phyloP scores from a whole-genome alignment of 176 grass and related monocot genomes.

The Musa itinerans region DNA sequence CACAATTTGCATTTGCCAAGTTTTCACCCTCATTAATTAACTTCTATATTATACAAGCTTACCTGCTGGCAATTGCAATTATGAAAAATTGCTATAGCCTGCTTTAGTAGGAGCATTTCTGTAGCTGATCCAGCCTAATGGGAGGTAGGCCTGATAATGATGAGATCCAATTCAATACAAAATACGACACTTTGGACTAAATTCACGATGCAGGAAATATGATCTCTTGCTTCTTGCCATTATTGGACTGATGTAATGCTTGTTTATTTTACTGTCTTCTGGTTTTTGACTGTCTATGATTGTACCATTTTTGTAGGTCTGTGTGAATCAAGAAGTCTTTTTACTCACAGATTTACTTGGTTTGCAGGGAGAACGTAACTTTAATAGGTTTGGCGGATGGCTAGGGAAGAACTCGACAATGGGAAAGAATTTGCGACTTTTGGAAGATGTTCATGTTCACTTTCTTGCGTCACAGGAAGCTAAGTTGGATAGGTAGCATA shows the following conservation, averaged over 20 bases:
- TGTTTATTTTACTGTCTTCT: background rate
- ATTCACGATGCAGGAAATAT: background rate
- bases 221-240: background rate
- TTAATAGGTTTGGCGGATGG: slow-evolving; percentile 99
- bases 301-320: background rate
- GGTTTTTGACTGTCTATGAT: background rate
- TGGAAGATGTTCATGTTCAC: slow-evolving; percentile 91
- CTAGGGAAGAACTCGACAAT: slow-evolving; percentile 89
- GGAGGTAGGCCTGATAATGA: background rate
- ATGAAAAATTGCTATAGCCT: too few relatives aligned
- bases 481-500: slow-evolving; percentile 69
- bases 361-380: slow-evolving; percentile 87
- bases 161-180: background rate
- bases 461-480: slow-evolving; percentile 85
- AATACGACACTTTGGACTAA: background rate
- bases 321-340: background rate
- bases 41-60: too few relatives aligned
- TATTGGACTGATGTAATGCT: background rate
- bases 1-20: too few relatives aligned
- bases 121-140: too few relatives aligned
- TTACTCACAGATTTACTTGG: background rate
- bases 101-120: too few relatives aligned
- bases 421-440: slow-evolving; percentile 85
- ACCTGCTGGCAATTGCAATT: too few relatives aligned
- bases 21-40: too few relatives aligned